These are phyloP conservation scores for Serendipita sp. DNA, from an alignment of 1,284 basidiomycete species.

Conservation along the genomic window DNA sequence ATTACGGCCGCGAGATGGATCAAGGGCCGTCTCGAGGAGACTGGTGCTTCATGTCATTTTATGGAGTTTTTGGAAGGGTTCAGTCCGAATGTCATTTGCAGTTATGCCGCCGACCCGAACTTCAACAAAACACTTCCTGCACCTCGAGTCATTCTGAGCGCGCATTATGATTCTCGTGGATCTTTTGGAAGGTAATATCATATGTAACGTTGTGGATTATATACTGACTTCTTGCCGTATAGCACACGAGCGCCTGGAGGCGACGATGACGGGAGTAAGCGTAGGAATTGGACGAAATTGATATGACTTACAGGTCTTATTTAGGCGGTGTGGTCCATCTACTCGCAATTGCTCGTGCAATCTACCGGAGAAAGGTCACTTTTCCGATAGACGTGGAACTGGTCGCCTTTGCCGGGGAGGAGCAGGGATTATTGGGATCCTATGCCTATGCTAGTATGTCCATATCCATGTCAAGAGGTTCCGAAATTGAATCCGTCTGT, in stretches of 20 bases:
- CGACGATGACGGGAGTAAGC: slow-evolving; percentile 26
- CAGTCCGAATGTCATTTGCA: slow-evolving; percentile 29
- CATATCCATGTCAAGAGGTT: neutral
- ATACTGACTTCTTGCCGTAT: neutral
- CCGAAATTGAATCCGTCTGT: neutral
- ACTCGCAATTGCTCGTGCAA: slow-evolving; percentile 25
- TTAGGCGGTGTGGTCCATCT: slow-evolving; percentile 21
- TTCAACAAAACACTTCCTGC: slow-evolving; percentile 3
- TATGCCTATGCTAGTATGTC: slow-evolving; percentile 26
- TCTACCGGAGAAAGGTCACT: slow-evolving; percentile 19
- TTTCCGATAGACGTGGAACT: slow-evolving; percentile 25
- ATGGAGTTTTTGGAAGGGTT: slow-evolving; percentile 25
- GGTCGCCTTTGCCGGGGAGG: slow-evolving; percentile 29
- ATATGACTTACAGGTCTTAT: no score
- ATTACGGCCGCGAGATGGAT: slow-evolving; percentile 27
- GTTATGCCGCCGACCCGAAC: slow-evolving; percentile 13
- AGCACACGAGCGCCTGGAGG: slow-evolving; percentile 28
- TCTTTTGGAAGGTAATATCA: slow-evolving; percentile 21
- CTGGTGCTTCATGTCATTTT: slow-evolving; percentile 25
- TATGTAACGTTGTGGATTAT: neutral
- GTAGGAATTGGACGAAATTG: no score
- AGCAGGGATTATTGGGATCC: slow-evolving; percentile 30
- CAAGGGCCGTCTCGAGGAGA: slow-evolving; percentile 22
- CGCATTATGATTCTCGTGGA: slow-evolving; percentile 29
- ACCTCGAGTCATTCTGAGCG: slow-evolving; percentile 25